Base-by-base conservation (phyloP, 140 eudicot species). In the Anethum foeniculum region DNA sequence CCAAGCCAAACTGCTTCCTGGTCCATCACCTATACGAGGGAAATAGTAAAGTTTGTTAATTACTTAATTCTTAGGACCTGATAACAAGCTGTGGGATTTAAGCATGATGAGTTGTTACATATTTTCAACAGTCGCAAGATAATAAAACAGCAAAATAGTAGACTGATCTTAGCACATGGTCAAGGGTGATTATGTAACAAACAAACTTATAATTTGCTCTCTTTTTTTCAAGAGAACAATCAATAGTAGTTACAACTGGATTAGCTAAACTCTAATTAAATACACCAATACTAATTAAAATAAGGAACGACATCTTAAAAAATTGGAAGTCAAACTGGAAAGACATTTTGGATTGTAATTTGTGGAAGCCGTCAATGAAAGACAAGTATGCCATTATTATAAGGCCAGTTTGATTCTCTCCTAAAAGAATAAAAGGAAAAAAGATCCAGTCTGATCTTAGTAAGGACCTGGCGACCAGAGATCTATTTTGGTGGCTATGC, bases 1-100 rank as follows among this genome's bases (percentile, higher is more conserved):
- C 98, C 98, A 92, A 21, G 96, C 94, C 77, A 84, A 69, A 25
- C 96, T 94, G 6, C 69, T 81, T 73, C 96, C 97, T 30, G 93
- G 87, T 54, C 96, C 98, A 46, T 92, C 91, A 32, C 98, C 97
- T 92, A 83, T 80, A 28, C 11, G 44, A 23, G 9, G 52, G 82
- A 10, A 41, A n/a, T 5, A 58, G 49, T 8, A 54, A 68, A 73
- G 64, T 5, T 11, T 71, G 67, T 65, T 14, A n/a, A 6, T 21
- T 21, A 54, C 64, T 19, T 19, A 1, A 60, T 25, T 10, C 69
- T 60, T 60, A 60, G 12, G n/a, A 60, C 32, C 68, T 60, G 32
- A 60, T n/a, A 30, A 60, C 69, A 1, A 60, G 69, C 69, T 25
- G 34, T 60, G 69, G 69, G 69, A 60, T 60, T n/a, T 60, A 60